Conservation (phyloP, 2,329 filamentous ascomycete genomes). For the Chalaropsis thielavioides region DNA sequence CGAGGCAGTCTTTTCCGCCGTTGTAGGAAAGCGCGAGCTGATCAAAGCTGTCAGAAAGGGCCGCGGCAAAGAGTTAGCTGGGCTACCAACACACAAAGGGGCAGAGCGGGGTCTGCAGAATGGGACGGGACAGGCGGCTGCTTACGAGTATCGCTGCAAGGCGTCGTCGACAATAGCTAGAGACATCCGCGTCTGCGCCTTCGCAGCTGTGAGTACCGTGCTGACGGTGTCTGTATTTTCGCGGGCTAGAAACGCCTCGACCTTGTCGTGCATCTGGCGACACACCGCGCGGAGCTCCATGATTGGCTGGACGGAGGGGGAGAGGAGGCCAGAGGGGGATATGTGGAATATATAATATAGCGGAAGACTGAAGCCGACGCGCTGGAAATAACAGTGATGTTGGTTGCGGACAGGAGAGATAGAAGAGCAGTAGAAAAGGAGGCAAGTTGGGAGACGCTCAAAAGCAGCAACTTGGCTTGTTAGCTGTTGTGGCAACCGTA, state of each 20-base stretch:
- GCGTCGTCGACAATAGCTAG: constrained; percentile 62
- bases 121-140: constrained; percentile 17
- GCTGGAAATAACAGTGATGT: background rate
- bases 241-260: constrained; percentile 52
- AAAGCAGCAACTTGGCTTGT: background rate
- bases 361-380: background rate
- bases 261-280: constrained; percentile 40
- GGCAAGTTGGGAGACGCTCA: background rate
- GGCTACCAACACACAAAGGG: background rate
- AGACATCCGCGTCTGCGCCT: constrained; percentile 59
- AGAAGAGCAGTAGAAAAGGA: background rate
- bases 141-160: constrained; percentile 59
- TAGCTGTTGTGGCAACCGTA: background rate
- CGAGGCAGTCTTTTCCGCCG: constrained; percentile 72
- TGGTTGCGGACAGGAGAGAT: background rate
- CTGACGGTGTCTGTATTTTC: constrained; percentile 37
- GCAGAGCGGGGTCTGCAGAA: background rate
- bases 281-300: constrained; percentile 29
- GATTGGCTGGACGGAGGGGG: background rate
- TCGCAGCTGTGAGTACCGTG: constrained; percentile 42
- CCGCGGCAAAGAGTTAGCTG: background rate
- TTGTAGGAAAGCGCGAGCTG: constrained; percentile 57
- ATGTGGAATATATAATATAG: background rate
- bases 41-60: constrained; percentile 12
- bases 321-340: background rate